A percentile compares a stretch with the other conserved stretches of the same genome.
These are phyloP conservation scores for Taxillus chinensis DNA, from an alignment of 164 flowering plant species.

Conservation along the genomic window DNA sequence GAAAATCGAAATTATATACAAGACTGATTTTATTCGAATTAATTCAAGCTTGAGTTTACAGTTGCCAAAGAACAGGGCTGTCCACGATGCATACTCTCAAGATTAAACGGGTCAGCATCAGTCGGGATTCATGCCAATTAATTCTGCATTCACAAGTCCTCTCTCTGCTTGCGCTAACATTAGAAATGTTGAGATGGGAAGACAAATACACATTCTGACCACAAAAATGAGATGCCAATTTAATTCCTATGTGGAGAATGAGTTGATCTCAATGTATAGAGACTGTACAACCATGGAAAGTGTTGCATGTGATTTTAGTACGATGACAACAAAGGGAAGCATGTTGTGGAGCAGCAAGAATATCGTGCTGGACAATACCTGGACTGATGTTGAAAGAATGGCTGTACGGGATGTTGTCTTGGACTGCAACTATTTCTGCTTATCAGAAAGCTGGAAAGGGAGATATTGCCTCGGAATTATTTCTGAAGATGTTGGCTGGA, in stretches of 20 bases:
- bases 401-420: conserved; percentile 36
- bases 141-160: conserved; percentile 32
- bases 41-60: too few species aligned
- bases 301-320: conserved; percentile 22
- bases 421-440: conserved; percentile 43
- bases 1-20: too few species aligned
- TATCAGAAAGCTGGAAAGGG: conserved; percentile 29
- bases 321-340: conserved; percentile 24
- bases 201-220: conserved; percentile 27
- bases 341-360: conserved; percentile 27
- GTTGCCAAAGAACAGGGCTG: too few species aligned
- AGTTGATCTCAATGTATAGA: conserved; percentile 36
- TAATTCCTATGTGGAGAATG: conserved; percentile 29
- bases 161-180: conserved; percentile 32
- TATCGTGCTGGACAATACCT: conserved; percentile 30
- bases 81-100: too few species aligned
- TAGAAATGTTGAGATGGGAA: conserved; percentile 26
- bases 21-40: too few species aligned
- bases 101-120: conserved; percentile 25
- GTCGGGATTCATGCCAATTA: conserved; percentile 27
- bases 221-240: conserved; percentile 23
- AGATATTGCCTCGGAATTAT: conserved; percentile 23
- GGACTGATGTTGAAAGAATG: conserved; percentile 28
- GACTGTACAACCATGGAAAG: conserved; percentile 28
- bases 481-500: conserved; percentile 23